Evolutionary conservation across 148 eudicot genomes (phyloP), one percentile per base, ranked within the genome.

Genomic region (Persicaria tinctoria): DNA sequence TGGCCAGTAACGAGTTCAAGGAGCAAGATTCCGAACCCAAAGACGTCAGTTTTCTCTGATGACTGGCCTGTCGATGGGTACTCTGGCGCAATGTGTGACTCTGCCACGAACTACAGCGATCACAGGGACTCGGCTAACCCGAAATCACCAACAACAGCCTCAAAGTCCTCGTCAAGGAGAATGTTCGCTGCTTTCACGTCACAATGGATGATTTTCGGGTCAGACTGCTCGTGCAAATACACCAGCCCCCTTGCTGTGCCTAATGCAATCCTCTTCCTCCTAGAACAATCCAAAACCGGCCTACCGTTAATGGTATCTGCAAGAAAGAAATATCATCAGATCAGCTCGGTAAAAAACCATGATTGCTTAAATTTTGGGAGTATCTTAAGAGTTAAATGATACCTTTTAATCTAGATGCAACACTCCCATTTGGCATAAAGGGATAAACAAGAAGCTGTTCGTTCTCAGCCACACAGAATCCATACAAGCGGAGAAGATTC

Each of bases 161-260:
- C 23, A 20, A 20, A 20, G 23, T 20, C 23, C 23, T 20, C 23
- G 23, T 20, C 23, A 20, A 20, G 23, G 23, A 20, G 23, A 20
- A 20, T 90, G 77, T 92, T 92, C 68, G 97, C 97, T 38, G 97
- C 97, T 79, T 92, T 92, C 64, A 92, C 97, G 76, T 90, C 97
- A 38, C 97, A 89, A 76, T 92, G 97, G 53, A 92, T 92, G 16
- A 92, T 86, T 84, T 85, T 88, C 27, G 97, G 95, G 86, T 90
- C 94, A 75, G 94, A 88, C 44, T 92, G 97, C 84, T 92, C 97
- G 16, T 92, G 97, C 74, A 92, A 78, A 78, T 90, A 92, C 73
- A 90, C 78, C 73, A 92, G 75, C 97, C 97, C 81, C 95, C n/a
- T 81, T 46, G 95, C 97, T 14, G 97, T 89, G 8, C 97, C 97